Base-by-base conservation (phyloP, 192 early-diverging fungal species). In the Dissophora globulifera region DNA sequence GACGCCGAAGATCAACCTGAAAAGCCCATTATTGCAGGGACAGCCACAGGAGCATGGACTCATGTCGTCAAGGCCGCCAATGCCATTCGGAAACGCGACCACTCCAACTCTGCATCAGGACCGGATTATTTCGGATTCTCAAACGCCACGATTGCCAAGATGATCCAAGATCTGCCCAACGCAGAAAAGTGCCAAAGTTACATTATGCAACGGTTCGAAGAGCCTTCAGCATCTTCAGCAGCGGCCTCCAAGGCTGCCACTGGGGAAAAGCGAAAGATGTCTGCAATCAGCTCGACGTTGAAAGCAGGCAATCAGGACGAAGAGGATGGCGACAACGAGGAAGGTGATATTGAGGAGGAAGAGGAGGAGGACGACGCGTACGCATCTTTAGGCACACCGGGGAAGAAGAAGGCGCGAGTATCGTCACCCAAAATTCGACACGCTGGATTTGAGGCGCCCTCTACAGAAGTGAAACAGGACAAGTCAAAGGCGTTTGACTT, bases 91-190 rank as follows among this genome's bases (percentile, higher is more conserved):
- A 82, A 91, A 26, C 86, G 90, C 9, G 90, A 94, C 31, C 89
- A 92, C 46, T 89, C 89, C 11, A 93, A 92, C 67, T 93, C 92
- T 27, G 92, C 91, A 1, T 91, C 88, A 10, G 94, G 95, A 10
- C 94, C 94, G 5, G 95, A 97, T 58, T 95, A 93, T 62, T 97
- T 92, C 83, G 95, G 95, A 0, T 92, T 97, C 50, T 89, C 93
- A 15, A 89, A 94, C 48, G 91, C 92, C 3, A 95, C 93, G 12
- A 91, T 97, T 50, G 84, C 86, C 9, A 92, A 90, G 59, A 84
- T 94, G 84, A 92, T 97, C 19, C 95, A 97, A 67, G 94, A 93
- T 57, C 78, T 97, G 25, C 94, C 93, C 0, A 86, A 88, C 23
- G 91, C 89, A 2, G 78, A 84, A 4, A 74, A 81, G 56, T 94